Evolutionary conservation across 331 rosid species (phyloP).

Genomic region (Prunus yedoensis): DNA sequence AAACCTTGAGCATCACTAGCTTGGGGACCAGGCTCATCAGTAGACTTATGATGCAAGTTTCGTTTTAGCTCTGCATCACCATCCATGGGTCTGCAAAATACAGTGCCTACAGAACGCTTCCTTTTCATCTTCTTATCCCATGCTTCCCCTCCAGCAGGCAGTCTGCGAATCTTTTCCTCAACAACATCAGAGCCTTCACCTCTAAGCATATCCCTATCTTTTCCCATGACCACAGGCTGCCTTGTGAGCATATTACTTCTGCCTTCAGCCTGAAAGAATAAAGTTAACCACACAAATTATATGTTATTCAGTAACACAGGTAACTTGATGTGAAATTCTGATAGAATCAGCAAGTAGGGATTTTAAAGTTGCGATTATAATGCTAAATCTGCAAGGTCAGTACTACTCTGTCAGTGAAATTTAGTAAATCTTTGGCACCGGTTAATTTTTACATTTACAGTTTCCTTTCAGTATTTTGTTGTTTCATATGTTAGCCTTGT

Average conservation of each 20-base stretch:
- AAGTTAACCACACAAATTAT: not conserved
- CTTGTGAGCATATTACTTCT: constrained; percentile 45
- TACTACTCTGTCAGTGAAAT: not conserved
- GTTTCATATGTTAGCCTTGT: constrained; percentile 17
- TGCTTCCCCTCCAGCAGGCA: constrained; percentile 72
- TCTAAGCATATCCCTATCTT: constrained; percentile 58
- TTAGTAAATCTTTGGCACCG: not conserved
- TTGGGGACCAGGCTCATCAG: constrained; percentile 51
- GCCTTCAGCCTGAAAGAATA: constrained; percentile 59
- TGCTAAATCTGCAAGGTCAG: not conserved
- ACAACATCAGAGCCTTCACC: constrained; percentile 65
- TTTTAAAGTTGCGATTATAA: not conserved
- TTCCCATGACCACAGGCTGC: constrained; percentile 58
- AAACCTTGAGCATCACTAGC: constrained; percentile 59
- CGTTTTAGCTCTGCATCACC: constrained; percentile 68
- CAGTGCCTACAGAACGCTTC: constrained; percentile 66
- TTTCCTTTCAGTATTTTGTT: constrained; percentile 11
- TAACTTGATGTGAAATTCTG: not conserved
- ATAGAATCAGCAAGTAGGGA: not conserved
- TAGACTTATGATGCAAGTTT: constrained; percentile 55
- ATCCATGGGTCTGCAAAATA: constrained; percentile 53
- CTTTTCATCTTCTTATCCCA: constrained; percentile 81
- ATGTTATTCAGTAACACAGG: not conserved
- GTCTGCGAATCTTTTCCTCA: constrained; percentile 72
- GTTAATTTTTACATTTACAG: not conserved